Conservation (phyloP, 768 basidiomycete species). For the Strobilomyces dryophilus region DNA sequence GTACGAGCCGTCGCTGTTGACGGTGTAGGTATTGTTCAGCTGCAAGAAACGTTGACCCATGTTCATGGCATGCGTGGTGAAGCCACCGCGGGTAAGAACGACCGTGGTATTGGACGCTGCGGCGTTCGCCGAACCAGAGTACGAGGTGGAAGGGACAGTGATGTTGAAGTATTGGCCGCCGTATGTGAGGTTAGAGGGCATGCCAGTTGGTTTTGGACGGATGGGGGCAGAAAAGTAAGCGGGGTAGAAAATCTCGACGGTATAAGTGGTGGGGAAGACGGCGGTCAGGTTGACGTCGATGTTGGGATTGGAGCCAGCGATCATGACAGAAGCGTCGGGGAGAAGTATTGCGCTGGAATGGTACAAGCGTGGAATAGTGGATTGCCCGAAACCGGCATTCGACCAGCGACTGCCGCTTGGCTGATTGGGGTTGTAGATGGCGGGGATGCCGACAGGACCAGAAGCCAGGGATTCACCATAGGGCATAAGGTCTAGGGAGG, state of each 20-base stretch:
- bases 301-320: conserved; percentile 94
- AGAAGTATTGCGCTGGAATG: conserved; percentile 91
- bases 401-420: conserved; percentile 74
- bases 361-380: conserved; percentile 63
- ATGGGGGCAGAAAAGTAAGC: conserved; percentile 69
- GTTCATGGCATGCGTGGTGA: conserved; percentile 32
- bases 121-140: conserved; percentile 59
- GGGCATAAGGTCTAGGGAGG: conserved; percentile 51
- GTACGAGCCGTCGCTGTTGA: conserved; percentile 71
- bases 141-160: conserved; percentile 59
- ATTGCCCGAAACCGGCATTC: conserved; percentile 54
- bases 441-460: conserved; percentile 74
- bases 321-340: conserved; percentile 79
- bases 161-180: conserved; percentile 82
- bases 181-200: conserved; percentile 76
- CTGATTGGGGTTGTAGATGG: conserved; percentile 76
- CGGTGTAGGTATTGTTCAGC: conserved; percentile 82
- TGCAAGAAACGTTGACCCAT: conserved; percentile 77
- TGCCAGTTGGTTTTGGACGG: conserved; percentile 65
- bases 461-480: conserved; percentile 72
- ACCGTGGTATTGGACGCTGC: conserved; percentile 75
- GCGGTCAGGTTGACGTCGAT: conserved; percentile 68
- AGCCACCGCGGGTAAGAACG: conserved; percentile 78
- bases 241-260: conserved; percentile 88
- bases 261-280: conserved; percentile 71